These are phyloP conservation scores for Mariannaea sp. DNA, from an alignment of 2,329 filamentous ascomycete genomes.

Conservation along the genomic window DNA sequence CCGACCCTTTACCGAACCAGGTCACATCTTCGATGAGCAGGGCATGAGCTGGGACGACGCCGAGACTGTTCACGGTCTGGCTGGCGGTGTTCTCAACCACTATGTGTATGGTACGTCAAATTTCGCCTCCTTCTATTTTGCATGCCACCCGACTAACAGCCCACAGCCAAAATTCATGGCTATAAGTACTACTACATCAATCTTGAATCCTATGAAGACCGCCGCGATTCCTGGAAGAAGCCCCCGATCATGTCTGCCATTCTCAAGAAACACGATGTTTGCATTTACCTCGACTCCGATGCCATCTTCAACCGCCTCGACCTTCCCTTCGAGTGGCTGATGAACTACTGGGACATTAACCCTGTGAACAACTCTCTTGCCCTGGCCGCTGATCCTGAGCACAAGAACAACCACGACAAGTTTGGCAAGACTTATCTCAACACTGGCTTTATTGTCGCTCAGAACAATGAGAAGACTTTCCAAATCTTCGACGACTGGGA, in stretches of 20 bases:
- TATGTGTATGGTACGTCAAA: conserved; percentile 47
- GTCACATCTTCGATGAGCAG: conserved; percentile 43
- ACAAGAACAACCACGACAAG: conserved; percentile 47
- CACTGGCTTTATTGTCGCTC: conserved; percentile 59
- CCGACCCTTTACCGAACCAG: conserved; percentile 44
- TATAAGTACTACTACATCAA: conserved; percentile 54
- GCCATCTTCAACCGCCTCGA: conserved; percentile 51
- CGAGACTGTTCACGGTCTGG: conserved; percentile 43
- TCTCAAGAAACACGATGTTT: conserved; percentile 50
- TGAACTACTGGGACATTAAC: conserved; percentile 53
- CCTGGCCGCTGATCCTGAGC: conserved; percentile 47
- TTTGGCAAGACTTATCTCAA: conserved; percentile 51
- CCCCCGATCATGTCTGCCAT: conserved; percentile 48
- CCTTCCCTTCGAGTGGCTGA: conserved; percentile 52
- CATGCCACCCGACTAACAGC: conserved; percentile 28
- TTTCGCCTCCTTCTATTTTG: neutral
- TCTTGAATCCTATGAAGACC: conserved; percentile 45
- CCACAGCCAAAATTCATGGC: conserved; percentile 50
- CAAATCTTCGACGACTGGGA: conserved; percentile 56
- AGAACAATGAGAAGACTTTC: conserved; percentile 54
- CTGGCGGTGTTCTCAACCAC: conserved; percentile 50
- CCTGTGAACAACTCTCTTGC: conserved; percentile 48
- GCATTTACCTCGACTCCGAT: conserved; percentile 52
- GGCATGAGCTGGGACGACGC: conserved; percentile 45
- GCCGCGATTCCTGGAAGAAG: conserved; percentile 54